These are phyloP conservation scores for Talaromyces stipitatus DNA, from an alignment of 495 filamentous ascomycete genomes.

Conservation along the genomic window DNA sequence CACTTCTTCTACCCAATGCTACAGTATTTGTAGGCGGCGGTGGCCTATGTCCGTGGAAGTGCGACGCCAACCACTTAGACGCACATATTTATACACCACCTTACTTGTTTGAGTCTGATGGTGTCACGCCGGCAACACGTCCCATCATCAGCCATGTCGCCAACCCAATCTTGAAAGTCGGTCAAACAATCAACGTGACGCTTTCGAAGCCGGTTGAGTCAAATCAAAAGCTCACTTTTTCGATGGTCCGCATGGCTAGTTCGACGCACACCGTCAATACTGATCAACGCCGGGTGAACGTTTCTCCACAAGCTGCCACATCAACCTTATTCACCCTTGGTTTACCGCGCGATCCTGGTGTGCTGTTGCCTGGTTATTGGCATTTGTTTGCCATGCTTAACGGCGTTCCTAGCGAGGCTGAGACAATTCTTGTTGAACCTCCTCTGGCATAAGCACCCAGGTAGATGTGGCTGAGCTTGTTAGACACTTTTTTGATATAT, in stretches of 20 bases:
- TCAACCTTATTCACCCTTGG: conserved; percentile 16
- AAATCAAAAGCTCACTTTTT: conserved; percentile 14
- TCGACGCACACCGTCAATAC: conserved; percentile 53
- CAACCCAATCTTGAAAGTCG: conserved; percentile 15
- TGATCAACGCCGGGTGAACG: conserved; percentile 46
- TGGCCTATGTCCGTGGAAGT: conserved; percentile 43
- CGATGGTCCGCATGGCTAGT: conserved; percentile 38
- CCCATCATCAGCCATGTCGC: conserved; percentile 26
- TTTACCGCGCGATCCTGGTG: conserved; percentile 41
- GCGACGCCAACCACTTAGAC: conserved; percentile 50
- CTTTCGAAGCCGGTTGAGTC: conserved; percentile 4
- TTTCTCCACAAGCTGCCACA: conserved; percentile 13
- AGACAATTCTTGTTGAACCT: conserved; percentile 9
- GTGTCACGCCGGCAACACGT: conserved; percentile 25
- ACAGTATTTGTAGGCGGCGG: conserved; percentile 48
- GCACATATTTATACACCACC: conserved; percentile 49
- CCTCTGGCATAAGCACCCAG: neutral
- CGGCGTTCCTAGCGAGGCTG: conserved; percentile 42
- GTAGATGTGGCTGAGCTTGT: too few relatives aligned
- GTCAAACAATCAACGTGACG: conserved; percentile 19
- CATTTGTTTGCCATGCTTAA: conserved; percentile 45
- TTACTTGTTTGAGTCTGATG: conserved; percentile 42
- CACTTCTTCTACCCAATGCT: conserved; percentile 48
- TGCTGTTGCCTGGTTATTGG: conserved; percentile 49
- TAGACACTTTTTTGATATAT: neutral